phyloP scores from a whole-genome alignment of 2,329 filamentous ascomycete genomes.

The Apiospora saccharicola region DNA sequence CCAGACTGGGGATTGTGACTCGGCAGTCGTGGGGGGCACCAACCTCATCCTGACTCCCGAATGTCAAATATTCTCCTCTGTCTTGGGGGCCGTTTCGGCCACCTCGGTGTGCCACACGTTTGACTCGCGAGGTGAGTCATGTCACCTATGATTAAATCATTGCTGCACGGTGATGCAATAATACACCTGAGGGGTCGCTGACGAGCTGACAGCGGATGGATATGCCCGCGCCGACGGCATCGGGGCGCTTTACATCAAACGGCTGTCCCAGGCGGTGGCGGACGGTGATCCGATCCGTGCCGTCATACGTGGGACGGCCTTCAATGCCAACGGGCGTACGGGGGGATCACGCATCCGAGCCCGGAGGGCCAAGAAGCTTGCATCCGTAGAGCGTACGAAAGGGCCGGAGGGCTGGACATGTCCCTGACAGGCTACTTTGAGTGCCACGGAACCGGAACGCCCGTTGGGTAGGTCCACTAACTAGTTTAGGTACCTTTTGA shows the following conservation, averaged over 20 bases:
- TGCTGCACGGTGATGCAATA: no score
- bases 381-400: slow-evolving; percentile 34
- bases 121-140: no score
- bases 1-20: slow-evolving; percentile 31
- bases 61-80: slow-evolving; percentile 30
- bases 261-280: slow-evolving; percentile 20
- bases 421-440: slow-evolving; percentile 31
- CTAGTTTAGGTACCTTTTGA: no score
- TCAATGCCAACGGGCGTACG: slow-evolving; percentile 36
- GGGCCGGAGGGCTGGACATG: slow-evolving; percentile 29
- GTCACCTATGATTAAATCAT: no score
- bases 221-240: slow-evolving; percentile 61
- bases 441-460: slow-evolving; percentile 47
- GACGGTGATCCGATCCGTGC: slow-evolving; percentile 30
- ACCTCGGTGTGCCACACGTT: slow-evolving; percentile 48
- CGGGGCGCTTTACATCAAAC: slow-evolving; percentile 43
- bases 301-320: slow-evolving; percentile 33
- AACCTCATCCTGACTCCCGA: slow-evolving; percentile 37
- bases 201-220: slow-evolving; percentile 55
- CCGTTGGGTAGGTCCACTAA: no score
- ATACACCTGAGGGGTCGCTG: no score
- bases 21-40: slow-evolving; percentile 34
- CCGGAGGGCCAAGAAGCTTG: slow-evolving; percentile 32
- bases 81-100: slow-evolving; percentile 44
- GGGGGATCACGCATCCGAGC: slow-evolving; percentile 35